Conservation (phyloP, 2,329 filamentous ascomycete species). For the Thielaviopsis ethacetica region DNA sequence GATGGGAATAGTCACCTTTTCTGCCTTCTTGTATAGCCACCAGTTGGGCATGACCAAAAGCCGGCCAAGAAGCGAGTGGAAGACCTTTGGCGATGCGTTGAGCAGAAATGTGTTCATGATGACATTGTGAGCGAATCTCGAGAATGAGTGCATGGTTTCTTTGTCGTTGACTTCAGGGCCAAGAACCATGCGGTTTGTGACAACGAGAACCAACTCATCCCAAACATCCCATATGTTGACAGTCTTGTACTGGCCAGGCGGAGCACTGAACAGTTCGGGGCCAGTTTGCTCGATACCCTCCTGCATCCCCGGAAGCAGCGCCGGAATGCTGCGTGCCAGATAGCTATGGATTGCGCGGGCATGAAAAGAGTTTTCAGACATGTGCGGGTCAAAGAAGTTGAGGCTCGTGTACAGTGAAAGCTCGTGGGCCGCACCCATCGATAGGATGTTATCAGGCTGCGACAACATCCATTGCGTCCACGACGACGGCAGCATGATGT, state of each 20-base stretch:
- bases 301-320: constrained; percentile 25
- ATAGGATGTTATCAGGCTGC: constrained; percentile 28
- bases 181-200: constrained; percentile 28
- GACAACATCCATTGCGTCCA: constrained; percentile 31
- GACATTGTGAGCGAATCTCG: constrained; percentile 33
- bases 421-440: constrained; percentile 25
- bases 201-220: constrained; percentile 24
- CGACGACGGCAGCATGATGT: constrained; percentile 27
- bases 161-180: constrained; percentile 25
- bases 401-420: constrained; percentile 23
- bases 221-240: constrained; percentile 30
- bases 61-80: constrained; percentile 33
- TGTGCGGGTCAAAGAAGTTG: constrained; percentile 25
- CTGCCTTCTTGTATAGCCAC: constrained; percentile 28
- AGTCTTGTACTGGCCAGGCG: constrained; percentile 21
- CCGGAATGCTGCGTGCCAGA: constrained; percentile 24
- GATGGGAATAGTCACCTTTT: constrained; percentile 27
- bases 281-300: constrained; percentile 23
- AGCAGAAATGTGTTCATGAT: constrained; percentile 28
- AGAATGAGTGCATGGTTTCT: constrained; percentile 27
- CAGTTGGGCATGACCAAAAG: constrained; percentile 29
- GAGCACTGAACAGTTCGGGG: constrained; percentile 20
- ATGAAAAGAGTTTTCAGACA: constrained; percentile 23
- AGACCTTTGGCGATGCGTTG: constrained; percentile 27
- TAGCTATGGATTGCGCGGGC: constrained; percentile 27